Evolutionary conservation across 2,329 filamentous ascomycete genomes (phyloP), one percentile per base, ranked within the genome.

Genomic region (Cladobotryum protrusum): DNA sequence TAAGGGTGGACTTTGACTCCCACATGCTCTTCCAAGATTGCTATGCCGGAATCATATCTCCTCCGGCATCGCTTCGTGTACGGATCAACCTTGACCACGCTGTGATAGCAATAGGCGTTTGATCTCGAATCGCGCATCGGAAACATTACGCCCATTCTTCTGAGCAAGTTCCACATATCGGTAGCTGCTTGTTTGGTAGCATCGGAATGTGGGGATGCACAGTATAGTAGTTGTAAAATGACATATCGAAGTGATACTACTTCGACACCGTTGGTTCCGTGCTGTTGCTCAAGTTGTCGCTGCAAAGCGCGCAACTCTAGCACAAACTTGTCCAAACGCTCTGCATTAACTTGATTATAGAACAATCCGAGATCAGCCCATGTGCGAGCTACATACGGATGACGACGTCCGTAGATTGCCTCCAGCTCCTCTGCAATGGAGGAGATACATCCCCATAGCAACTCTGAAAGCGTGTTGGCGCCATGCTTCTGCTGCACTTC

Each of bases 401-500:
- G 71, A 4, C 64, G 63, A 29, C 68, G 63, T 15, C 71, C 65
- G 52, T 73, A 73, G 24, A 72, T 72, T 29, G 69, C 68, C 47
- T 73, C 71, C 15, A 73, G 56, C 53, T 73, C 71, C 45, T 73
- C 71, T 2, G 70, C 69, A 50, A 73, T 67, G 2, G 66, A 65
- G 2, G 71, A 67, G 34, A 69, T 64, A 45, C 69, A 71, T 36
- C 61, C 63, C 69, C 70, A 72, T 2, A 73, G 58, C 12, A 73
- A 56, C 47, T 73, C 70, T 5, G 71, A 73, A n/a, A 73, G 57
- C 8, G 67, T 71, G 3, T 56, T 57, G 7, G 71, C 62, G 2
- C 71, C 71, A 50, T 73, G 71, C 39, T 72, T 73, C 50, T 73
- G 71, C 49, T 72, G 70, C 5, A 73, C 67, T 35, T 73, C 70